Evolutionary conservation across 257 asterid genomes (phyloP).

Genomic region (Solanum arcanum): DNA sequence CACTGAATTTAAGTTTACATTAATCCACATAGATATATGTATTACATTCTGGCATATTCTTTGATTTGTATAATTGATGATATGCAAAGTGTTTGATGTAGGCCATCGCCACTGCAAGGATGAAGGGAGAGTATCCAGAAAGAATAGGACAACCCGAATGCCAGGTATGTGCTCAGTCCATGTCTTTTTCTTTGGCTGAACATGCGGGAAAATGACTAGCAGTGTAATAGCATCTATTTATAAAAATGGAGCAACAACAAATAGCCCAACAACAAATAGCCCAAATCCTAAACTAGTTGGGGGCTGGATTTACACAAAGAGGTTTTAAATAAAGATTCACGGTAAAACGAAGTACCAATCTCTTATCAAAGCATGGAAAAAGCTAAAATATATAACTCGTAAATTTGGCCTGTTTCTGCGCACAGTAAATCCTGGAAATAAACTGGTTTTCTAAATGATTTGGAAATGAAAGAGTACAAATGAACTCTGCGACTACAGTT

Average conservation of each 20-base stretch:
- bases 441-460: not conserved
- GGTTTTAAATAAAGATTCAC: not conserved
- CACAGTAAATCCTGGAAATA: not conserved
- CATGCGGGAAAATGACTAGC: not conserved
- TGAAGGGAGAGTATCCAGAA: slow-evolving; percentile 94
- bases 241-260: not conserved
- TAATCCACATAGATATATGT: not conserved
- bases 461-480: not conserved
- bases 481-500: not conserved
- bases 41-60: not conserved
- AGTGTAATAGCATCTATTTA: not conserved
- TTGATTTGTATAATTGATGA: not conserved
- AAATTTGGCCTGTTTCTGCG: not conserved
- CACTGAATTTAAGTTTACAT: not conserved
- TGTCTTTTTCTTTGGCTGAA: not conserved
- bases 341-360: not conserved
- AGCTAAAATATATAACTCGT: not conserved
- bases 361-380: not conserved
- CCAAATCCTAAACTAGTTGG: not conserved
- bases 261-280: not conserved
- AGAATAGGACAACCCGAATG: slow-evolving; percentile 90
- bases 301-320: not conserved
- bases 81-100: slow-evolving; percentile 14
- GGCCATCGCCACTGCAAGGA: slow-evolving; percentile 87
- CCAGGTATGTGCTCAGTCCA: slow-evolving; percentile 38